These are phyloP conservation scores for Tolypocladium endophyticum DNA, from an alignment of 2,329 filamentous ascomycete genomes.

Conservation along the genomic window DNA sequence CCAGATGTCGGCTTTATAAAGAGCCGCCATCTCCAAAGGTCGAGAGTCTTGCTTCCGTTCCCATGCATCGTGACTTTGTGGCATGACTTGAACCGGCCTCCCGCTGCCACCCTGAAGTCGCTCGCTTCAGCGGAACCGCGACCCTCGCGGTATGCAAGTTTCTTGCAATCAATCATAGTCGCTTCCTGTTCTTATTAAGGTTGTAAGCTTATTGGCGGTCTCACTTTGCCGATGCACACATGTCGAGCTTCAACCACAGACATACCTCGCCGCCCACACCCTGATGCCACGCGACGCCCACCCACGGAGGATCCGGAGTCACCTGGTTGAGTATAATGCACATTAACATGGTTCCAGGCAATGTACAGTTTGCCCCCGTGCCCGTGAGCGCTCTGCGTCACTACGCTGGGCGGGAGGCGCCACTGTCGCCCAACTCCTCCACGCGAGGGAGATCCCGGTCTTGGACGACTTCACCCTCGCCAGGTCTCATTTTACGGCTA, in stretches of 20 bases:
- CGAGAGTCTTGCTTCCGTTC: not conserved
- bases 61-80: not conserved
- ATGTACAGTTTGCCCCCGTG: not conserved
- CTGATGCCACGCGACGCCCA: not conserved
- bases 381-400: not conserved
- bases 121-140: not conserved
- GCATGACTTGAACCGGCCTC: not conserved
- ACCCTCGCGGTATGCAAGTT: not conserved
- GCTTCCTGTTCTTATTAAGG: not conserved
- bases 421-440: too few species aligned
- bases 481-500: too few species aligned
- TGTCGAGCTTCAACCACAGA: not conserved
- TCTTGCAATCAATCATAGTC: not conserved
- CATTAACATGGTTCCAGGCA: not conserved
- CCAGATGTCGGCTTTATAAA: not conserved
- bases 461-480: too few species aligned
- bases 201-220: not conserved
- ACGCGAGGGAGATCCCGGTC: too few species aligned
- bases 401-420: too few species aligned
- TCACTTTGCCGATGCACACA: not conserved
- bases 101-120: not conserved
- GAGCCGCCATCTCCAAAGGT: not conserved
- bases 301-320: not conserved
- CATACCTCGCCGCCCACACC: not conserved
- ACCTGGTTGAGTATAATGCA: not conserved